Base-by-base conservation (phyloP, 1,139 yeast species). In the Kurtzmaniella quercitrusa region DNA sequence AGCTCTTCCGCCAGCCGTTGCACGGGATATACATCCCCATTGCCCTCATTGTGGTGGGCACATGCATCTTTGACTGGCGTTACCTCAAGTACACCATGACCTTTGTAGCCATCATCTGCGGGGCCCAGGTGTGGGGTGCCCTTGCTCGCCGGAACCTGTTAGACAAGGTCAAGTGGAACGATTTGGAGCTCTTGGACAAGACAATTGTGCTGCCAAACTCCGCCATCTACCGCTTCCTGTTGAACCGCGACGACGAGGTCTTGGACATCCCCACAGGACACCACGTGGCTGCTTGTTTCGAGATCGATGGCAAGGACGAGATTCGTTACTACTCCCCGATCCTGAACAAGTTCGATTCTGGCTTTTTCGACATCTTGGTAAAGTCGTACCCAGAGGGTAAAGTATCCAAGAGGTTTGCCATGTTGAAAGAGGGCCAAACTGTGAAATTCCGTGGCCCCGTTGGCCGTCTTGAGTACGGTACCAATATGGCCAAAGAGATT, bases 361-460 rank as follows among this genome's bases (percentile, higher is more conserved):
- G 94, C 1, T 81, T 82, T 55, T 82, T 85, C 52, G 94, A 85
- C 58, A 73, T 85, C 41, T 66, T 85, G 58, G 86, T 85, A 25
- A 85, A 85, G 61, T 83, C 89, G 5, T 85, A 85, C 58, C 72
- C 79, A 38, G 77, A 79, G 38, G 94, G 94, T 37, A 70, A 63
- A 46, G 88, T 85, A 8, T 82, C 90, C 9, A 78, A 71, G 51
- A 66, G 73, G 51, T 78, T 85, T 61, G 91, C 91, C 3, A 58
- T 69, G 49, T 68, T 85, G 53, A 70, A 66, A 46, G 80, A 79
- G 42, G 91, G 90, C 40, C 81, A 81, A 58, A 72, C 77, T 16
- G 86, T 83, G 33, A 77, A 78, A 51, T 85, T 85, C 55, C 77
- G 82, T 60, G 94, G 94, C 3, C 90, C 93, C 23, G 85, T 85